Evolutionary conservation across 2,329 filamentous ascomycete species (phyloP), one percentile per base, ranked within the genome.

Genomic region (Byssochlamys sp.): DNA sequence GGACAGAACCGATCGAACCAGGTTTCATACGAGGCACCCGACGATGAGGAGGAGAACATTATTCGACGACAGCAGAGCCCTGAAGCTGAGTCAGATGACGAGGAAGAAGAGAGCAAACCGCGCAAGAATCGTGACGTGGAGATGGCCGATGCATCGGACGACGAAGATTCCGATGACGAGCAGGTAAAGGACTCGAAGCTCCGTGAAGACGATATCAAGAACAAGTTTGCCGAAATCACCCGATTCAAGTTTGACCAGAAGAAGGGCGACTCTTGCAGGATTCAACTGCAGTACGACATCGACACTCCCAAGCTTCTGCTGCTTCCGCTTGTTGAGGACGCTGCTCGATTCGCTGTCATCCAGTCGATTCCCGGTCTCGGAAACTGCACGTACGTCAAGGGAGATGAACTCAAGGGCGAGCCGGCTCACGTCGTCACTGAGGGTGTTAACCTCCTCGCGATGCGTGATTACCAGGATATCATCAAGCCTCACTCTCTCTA

Each of bases 221-320:
- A 81, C 58, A 80, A 80, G 59, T 84, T 84, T 61, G 75, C 78
- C 3, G 85, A 90, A 65, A 81, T 96, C 52, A 86, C 85, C 3
- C 78, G 80, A 49, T 96, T 96, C 79, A 81, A 82, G 63, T 95
- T 91, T 70, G 88, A 96, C 72, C 85, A 90, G 65, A 79, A 79
- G 58, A 77, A 77, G 19, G 91, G 90, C 62, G 81, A 81, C 48
- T 88, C 85, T 78, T 95, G 90, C 73, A 83, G 87, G 62, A 84
- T 97, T 67, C 88, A 88, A 14, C 83, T 97, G 59, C 90, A 86
- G 73, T 96, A 95, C 70, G 84, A 89, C 61, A 83, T 87, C 49
- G 78, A 83, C 50, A 88, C 88, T 12, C 89, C 92, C 62, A 99
- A 99, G 77, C 81, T 99, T 53, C 83, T 99, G 59, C 94, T 99